Base-by-base conservation (phyloP, 2,329 filamentous ascomycete species). In the Thermothelomyces thermophilus region DNA sequence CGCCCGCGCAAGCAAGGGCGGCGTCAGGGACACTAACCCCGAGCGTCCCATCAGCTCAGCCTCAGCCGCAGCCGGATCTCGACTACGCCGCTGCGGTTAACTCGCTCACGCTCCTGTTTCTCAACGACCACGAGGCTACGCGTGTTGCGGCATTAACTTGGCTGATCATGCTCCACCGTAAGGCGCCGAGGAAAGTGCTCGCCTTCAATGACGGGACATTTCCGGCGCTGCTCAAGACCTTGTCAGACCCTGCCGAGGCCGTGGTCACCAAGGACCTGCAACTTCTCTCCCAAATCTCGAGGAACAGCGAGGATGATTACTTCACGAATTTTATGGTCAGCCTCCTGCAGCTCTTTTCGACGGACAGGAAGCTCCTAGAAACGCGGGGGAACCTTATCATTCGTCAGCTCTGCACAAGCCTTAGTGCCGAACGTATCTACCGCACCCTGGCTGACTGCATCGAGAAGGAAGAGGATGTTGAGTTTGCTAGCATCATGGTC, bases 401-500 rank as follows among this genome's bases (percentile, higher is more conserved):
- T 58, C 80, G 94, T 50, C 91, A 98, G 65, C 75, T 98, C 22
- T 98, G 91, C 66, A 80, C 95, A 53, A 95, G 87, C 52, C 74
- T 98, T 24, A 96, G 90, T 57, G 87, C 93, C 0, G 93, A 98
- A 66, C 82, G 90, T 40, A 98, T 98, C 51, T 98, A 97, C 63
- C 83, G 93, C 28, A 97, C 90, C 2, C 75, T 98, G 56, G 94
- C 93, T 22, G 93, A 98, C 61, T 96, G 93, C 59, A 86, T 98
- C 9, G 93, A 97, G 67, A 95, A 90, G 63, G 93, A 98, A 66
- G 93, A 97, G 69, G 93, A 98, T 64, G 82, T 98, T 36, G 94
- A 98, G 66, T 98, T 98, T 68, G 91, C 93, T 14, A 96, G 91
- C 64, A 97, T 98, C 61, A 98, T 98, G 93, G 90, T 98, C 26